Evolutionary conservation across 805 yeast species (phyloP), one percentile per base, ranked within the genome.

Genomic region (Yarrowia deformans): DNA sequence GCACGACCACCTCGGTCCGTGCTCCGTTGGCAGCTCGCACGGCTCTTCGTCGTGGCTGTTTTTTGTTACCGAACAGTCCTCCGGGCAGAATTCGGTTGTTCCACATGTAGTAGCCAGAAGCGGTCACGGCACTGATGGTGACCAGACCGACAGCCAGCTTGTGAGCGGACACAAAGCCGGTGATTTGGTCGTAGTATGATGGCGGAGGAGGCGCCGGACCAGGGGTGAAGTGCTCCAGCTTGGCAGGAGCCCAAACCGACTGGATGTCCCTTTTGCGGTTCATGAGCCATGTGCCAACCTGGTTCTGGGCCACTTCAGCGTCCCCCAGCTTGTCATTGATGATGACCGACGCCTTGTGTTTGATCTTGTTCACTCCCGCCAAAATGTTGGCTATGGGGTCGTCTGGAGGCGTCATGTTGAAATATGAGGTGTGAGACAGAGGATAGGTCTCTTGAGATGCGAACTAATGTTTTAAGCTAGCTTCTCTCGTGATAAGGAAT

Each of bases 1-100:
- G 79, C 23, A 92, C 79, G 2, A 91, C 85, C 9, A 90, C 94
- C 73, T 91, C 95, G 70, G 84, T 83, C 63, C 97, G 80, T 3
- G 90, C 90, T 1, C 97, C 95, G 70, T 88, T 88, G 6, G 84
- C 73, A 40, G 91, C 80, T 70, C 87, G 83, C 6, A 83, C 82
- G 0, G 93, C 96, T 70, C 88, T 80, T 73, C 94, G 79, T 71
- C 77, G 80, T 6, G 35, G 67, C 61, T 69, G 64, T 43, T 52
- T 49, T 39, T 35, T 18, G 39, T 37, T 19, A 10, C 68, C 68
- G 13, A 63, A 63, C 23, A 63, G 66, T n/a, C 66, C 70, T 46
- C 70, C 70, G 23, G 70, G 46, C 23, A 35, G 19, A 45, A 48
- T 29, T 14, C 68, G 70, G 43, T 48, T 45, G 37, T 69, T 68